Base-by-base conservation (phyloP, 2,329 filamentous ascomycete genomes). In the Beauveria sp. region DNA sequence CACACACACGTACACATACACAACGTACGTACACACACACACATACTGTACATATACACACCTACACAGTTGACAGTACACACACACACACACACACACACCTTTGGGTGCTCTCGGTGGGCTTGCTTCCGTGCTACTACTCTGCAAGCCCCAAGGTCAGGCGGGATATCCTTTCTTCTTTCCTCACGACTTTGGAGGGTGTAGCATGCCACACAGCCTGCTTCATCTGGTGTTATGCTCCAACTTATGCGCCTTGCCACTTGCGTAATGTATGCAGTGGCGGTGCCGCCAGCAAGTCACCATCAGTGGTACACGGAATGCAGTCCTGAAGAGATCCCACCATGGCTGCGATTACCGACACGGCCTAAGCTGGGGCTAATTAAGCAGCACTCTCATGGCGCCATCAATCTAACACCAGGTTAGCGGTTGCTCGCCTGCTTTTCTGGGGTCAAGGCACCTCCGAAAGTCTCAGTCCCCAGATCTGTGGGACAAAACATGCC, bases 281-380 rank as follows among this genome's bases (percentile, higher is more conserved):
- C 26, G 24, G 28, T 16, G n/a, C 31, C 28, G n/a, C 31, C 28
- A n/a, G 5, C 34, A 5, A 12, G 9, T 38, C 14, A 5, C 12
- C 34, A 20, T 16, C 8, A 42, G 40, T 28, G 20, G 20, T 43
- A 45, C 52, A 55, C 20, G 18, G 26, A 34, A 50, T 28, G 26
- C 9, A 46, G 8, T 24, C 43, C 20, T n/a, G 20, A 50, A 28
- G 48, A 31, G 8, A 43, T 52, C 3, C 38, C 38, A 38, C 18
- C 38, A 45, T 20, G 24, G 24, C n/a, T 52, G 49, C 57, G 57
- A 60, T 60, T 60, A 49, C 57, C 57, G 57, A 60, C 46, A 50
- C 34, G 10, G 24, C 18, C 46, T 43, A 59, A 31, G 38, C 46
- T 42, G 45, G 56, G 46, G 34, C 22, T 14, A 34, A 45, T 24